Evolutionary conservation across 2,329 filamentous ascomycete genomes (phyloP), one percentile per base, ranked within the genome.

Genomic region (Cytospora schulzeri): DNA sequence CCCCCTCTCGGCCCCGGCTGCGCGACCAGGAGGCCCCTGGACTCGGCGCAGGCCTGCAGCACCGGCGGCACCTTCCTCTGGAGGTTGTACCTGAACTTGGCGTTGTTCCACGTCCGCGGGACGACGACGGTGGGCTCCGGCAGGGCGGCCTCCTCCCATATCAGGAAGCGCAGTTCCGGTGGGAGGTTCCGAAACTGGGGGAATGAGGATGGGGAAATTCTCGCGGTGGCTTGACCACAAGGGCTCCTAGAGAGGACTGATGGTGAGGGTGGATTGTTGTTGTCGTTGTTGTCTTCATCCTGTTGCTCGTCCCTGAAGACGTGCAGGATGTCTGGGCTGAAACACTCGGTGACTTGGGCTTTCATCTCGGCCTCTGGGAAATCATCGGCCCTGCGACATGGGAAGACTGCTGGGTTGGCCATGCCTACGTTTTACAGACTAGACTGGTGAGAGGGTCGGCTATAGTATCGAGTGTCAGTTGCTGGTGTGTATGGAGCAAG

Each of bases 41-140:
- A 67, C 62, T 67, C 65, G 29, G 65, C 45, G 50, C 66, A 68
- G 29, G 59, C 66, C 51, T 68, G 66, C n/a, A 68, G 58, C 22
- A 67, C 59, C 15, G 64, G 28, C 6, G 66, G 66, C 2, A 60
- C 65, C 29, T 41, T 53, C 38, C 66, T 56, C 17, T 53, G 58
- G 31, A 67, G 65, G 14, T 53, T 59, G 55, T 67, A 68, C 41
- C 66, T 66, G 29, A 64, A 60, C 19, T 31, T 54, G 7, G 12
- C 45, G 29, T 66, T 66, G 59, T 63, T 63, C 64, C 64, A 68
- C 29, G 64, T 65, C 54, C 66, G 48, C 3, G 66, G 64, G 15
- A 65, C 48, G 6, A 65, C 48, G 6, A 67, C 59, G 4, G 55
- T 52, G 15, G 61, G 51, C 12, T 61, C 64, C 12, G 66, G 66